Evolutionary conservation across 148 eudicot genomes (phyloP), one percentile per base, ranked within the genome.

Genomic region (Rhododendron ferrugineum): DNA sequence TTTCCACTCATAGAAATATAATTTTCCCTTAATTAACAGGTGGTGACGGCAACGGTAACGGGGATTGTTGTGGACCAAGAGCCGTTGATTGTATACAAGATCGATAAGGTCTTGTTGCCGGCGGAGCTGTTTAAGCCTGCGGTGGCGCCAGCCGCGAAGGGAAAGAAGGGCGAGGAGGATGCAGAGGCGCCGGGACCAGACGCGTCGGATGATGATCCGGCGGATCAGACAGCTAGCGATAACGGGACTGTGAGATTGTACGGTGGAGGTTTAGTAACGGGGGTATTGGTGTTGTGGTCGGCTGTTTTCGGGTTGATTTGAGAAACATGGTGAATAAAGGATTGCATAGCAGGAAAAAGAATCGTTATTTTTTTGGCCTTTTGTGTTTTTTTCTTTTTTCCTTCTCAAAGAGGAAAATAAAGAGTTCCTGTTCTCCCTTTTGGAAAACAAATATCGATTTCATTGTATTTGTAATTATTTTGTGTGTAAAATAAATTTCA

Each of bases 41-140:
- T 93, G 14, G 89, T 88, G 2, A 93, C 95, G 14, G 94, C 94
- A n/a, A 88, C 77, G 15, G 77, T 95, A 1, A 91, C 91, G 5
- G 96, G 92, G 32, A 93, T 96, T 3, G 76, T 94, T 46, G 88
- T 92, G 2, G 98, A 95, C 46, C 87, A 88, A 56, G 95, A 95
- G 44, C 98, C 98, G 18, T 68, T 93, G 75, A 86, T 90, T 0
- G 82, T 89, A 0, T 95, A 88, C 83, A 92, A 92, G 90, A 37
- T 95, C 3, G 91, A 94, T 36, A 93, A 93, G 87, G 91, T 95
- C 28, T 88, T 95, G 81, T 46, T 85, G 79, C 98, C 98, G 1
- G 88, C 89, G 11, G 98, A 95, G 89, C 80, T 95, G 26, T 93
- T 93, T 44, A 92, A 93, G 85, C 80, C 78, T 2, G 88, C 86